These are phyloP conservation scores for Lasiosphaeria hispida DNA, from an alignment of 495 filamentous ascomycete genomes.

Conservation along the genomic window DNA sequence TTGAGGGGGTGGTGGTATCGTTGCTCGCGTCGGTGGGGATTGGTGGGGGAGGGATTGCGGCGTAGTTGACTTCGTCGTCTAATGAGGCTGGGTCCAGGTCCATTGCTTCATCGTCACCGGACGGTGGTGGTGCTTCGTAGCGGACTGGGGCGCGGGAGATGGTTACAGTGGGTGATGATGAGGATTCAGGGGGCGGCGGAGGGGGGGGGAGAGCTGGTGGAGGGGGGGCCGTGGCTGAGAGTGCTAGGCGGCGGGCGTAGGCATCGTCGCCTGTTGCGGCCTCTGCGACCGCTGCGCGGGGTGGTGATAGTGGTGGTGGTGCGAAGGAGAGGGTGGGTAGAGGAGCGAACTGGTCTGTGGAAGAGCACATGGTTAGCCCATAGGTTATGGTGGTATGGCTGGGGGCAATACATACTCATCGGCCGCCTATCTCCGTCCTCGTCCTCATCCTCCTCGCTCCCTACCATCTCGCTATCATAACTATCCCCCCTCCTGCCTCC, in stretches of 20 bases:
- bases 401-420: constrained; percentile 42
- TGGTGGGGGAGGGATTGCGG: constrained; percentile 27
- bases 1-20: constrained; percentile 23
- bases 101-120: constrained; percentile 41
- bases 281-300: constrained; percentile 42
- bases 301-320: constrained; percentile 59
- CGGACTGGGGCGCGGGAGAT: constrained; percentile 88
- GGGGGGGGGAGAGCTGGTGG: constrained; percentile 48
- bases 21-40: constrained; percentile 8
- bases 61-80: constrained; percentile 44
- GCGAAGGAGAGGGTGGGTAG: constrained; percentile 67
- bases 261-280: constrained; percentile 69
- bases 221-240: constrained; percentile 44
- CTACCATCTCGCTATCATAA: constrained; percentile 44
- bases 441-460: constrained; percentile 51
- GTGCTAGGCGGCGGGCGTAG: constrained; percentile 62
- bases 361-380: constrained; percentile 23
- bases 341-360: constrained; percentile 67
- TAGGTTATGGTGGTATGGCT: neutral
- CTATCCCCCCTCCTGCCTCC: constrained; percentile 37
- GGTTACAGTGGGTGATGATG: constrained; percentile 44
- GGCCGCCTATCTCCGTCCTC: constrained; percentile 37
- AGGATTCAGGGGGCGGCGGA: constrained; percentile 35
- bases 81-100: too few species aligned
- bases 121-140: constrained; percentile 65